Evolutionary conservation across 2,329 filamentous ascomycete genomes (phyloP).

Genomic region (Epichloe gansuensis): DNA sequence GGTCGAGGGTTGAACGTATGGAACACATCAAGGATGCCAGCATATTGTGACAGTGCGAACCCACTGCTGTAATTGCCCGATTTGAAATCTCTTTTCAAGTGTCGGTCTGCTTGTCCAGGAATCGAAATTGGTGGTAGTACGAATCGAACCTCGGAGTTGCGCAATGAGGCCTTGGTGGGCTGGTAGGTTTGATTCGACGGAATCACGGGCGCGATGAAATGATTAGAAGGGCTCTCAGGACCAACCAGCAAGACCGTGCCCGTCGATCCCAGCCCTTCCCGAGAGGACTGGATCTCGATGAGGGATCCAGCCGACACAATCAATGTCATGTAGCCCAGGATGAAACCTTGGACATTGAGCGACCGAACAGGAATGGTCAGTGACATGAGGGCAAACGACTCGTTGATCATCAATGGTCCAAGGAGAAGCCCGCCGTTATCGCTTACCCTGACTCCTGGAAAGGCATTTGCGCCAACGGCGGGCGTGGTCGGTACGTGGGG

Average conservation of each 20-base stretch:
- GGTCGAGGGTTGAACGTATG: conserved; percentile 34
- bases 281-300: conserved; percentile 45
- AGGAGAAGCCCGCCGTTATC: conserved; percentile 51
- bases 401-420: conserved; percentile 62
- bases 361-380: conserved; percentile 63
- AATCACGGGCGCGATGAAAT: conserved; percentile 34
- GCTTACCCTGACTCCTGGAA: conserved; percentile 36
- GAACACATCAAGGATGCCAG: conserved; percentile 45
- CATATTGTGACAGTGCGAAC: conserved; percentile 50
- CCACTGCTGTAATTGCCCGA: conserved; percentile 30
- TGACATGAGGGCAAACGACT: conserved; percentile 62
- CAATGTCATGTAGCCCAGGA: conserved; percentile 75
- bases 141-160: conserved; percentile 38
- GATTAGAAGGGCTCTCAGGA: conserved; percentile 52
- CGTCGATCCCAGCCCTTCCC: conserved; percentile 57
- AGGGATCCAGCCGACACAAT: conserved; percentile 57
- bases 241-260: conserved; percentile 61
- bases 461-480: conserved; percentile 34
- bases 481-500: conserved; percentile 26
- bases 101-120: conserved; percentile 31
- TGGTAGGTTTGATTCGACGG: conserved; percentile 34
- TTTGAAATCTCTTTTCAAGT: conserved; percentile 20
- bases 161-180: conserved; percentile 26
- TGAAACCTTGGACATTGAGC: conserved; percentile 43
- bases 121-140: conserved; percentile 42